These are phyloP conservation scores for Cladosporium sp. DNA, from an alignment of 2,329 filamentous ascomycete genomes.

Conservation along the genomic window DNA sequence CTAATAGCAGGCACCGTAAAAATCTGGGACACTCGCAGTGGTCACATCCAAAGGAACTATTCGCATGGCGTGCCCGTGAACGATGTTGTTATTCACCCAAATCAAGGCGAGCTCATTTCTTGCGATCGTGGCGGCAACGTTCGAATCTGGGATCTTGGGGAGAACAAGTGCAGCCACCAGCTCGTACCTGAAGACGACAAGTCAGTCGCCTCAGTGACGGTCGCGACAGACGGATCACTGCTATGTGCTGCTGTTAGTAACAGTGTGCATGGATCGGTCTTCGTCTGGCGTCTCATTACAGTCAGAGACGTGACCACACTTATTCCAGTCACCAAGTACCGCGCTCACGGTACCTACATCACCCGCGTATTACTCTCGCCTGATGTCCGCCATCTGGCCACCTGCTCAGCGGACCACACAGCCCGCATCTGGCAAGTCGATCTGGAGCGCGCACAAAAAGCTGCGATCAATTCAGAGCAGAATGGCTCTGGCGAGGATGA, in stretches of 20 bases:
- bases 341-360: slow-evolving; percentile 86
- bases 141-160: slow-evolving; percentile 90
- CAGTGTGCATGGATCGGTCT: slow-evolving; percentile 85
- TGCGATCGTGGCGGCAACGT: slow-evolving; percentile 92
- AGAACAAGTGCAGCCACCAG: slow-evolving; percentile 96
- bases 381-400: slow-evolving; percentile 89
- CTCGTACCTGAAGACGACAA: slow-evolving; percentile 95
- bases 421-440: slow-evolving; percentile 96
- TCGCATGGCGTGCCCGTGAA: slow-evolving; percentile 84
- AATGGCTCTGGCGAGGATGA: slow-evolving; percentile 16
- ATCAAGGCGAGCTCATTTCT: slow-evolving; percentile 96
- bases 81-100: slow-evolving; percentile 98
- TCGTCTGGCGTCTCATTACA: slow-evolving; percentile 92
- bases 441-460: slow-evolving; percentile 34
- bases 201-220: slow-evolving; percentile 87
- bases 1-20: slow-evolving; percentile 62
- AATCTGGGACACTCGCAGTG: slow-evolving; percentile 90
- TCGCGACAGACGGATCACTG: slow-evolving; percentile 88
- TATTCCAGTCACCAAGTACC: slow-evolving; percentile 81
- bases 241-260: slow-evolving; percentile 77
- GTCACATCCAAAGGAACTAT: slow-evolving; percentile 87
- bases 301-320: slow-evolving; percentile 76
- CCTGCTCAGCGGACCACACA: slow-evolving; percentile 88
- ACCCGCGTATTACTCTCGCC: slow-evolving; percentile 87
- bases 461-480: slow-evolving; percentile 13